A percentile compares a stretch with the other conserved stretches of the same genome.
Conservation (phyloP, 2,329 filamentous ascomycete species). For the Cercospora sojina region DNA sequence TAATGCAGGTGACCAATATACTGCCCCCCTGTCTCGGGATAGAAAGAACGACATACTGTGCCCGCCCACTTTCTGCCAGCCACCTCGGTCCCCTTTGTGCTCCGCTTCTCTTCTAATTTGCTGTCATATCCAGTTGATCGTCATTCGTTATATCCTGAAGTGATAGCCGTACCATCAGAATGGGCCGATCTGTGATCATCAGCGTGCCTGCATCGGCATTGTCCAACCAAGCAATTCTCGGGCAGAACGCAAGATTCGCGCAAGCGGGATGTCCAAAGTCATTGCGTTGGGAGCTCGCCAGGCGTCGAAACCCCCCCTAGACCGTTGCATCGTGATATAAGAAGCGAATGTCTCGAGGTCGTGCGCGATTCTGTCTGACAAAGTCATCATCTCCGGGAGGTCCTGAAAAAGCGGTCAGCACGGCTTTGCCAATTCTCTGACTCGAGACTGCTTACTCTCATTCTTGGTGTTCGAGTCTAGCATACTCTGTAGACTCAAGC, state of each 20-base stretch:
- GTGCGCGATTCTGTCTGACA: constrained; percentile 71
- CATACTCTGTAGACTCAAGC: constrained; percentile 98
- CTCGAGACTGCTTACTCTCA: constrained; percentile 59
- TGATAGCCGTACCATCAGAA: not conserved
- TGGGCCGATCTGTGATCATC: not conserved
- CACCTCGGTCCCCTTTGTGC: not conserved
- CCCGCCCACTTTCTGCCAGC: not conserved
- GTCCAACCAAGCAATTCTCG: not conserved
- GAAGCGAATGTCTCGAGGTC: constrained; percentile 88
- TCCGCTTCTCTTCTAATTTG: not conserved
- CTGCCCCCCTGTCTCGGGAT: not conserved
- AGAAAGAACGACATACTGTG: not conserved
- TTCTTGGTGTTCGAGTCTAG: constrained; percentile 90
- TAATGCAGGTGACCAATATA: not conserved
- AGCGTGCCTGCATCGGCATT: not conserved
- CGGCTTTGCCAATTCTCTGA: not conserved
- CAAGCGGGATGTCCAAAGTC: not conserved
- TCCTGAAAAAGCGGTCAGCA: constrained; percentile 21
- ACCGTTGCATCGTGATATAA: constrained; percentile 83
- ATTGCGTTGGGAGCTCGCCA: not conserved
- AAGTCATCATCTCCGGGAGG: constrained; percentile 90
- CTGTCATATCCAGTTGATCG: not conserved
- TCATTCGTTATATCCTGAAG: not conserved
- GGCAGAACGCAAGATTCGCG: not conserved
- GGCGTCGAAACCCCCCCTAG: not conserved